These are phyloP conservation scores for Prunus salicina DNA, from an alignment of 306 rosid genomes.

Conservation along the genomic window DNA sequence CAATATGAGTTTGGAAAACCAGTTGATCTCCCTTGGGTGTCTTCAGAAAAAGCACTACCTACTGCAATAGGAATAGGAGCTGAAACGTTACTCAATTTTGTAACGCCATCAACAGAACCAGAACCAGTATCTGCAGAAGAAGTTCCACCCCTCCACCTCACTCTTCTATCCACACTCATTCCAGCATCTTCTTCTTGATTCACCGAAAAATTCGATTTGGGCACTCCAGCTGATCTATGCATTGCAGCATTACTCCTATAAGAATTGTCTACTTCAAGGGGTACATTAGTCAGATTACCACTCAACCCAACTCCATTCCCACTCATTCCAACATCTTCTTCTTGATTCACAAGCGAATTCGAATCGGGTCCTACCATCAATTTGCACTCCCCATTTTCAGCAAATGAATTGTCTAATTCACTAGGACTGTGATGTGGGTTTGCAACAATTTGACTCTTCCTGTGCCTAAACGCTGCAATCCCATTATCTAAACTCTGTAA, in stretches of 20 bases:
- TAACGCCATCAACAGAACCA: conserved; percentile 10
- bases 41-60: not conserved
- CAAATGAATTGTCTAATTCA: conserved; percentile 1
- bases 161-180: not conserved
- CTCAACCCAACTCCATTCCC: not conserved
- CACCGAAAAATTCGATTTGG: not conserved
- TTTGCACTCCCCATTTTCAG: not conserved
- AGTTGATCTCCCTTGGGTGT: not conserved
- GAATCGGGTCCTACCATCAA: not conserved
- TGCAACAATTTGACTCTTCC: conserved; percentile 1
- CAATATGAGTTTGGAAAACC: not conserved
- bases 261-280: not conserved
- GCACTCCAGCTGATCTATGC: not conserved
- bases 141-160: not conserved
- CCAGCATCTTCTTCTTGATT: not conserved
- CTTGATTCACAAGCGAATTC: not conserved
- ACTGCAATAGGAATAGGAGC: conserved; percentile 3
- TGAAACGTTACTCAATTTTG: conserved; percentile 7
- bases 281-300: conserved; percentile 13
- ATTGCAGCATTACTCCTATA: not conserved
- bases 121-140: not conserved
- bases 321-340: conserved; percentile 4
- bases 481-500: conserved; percentile 12
- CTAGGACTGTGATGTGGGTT: not conserved
- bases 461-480: conserved; percentile 4